Conservation (phyloP, 2,329 filamentous ascomycete genomes). For the Aspergillus arachidicola region DNA sequence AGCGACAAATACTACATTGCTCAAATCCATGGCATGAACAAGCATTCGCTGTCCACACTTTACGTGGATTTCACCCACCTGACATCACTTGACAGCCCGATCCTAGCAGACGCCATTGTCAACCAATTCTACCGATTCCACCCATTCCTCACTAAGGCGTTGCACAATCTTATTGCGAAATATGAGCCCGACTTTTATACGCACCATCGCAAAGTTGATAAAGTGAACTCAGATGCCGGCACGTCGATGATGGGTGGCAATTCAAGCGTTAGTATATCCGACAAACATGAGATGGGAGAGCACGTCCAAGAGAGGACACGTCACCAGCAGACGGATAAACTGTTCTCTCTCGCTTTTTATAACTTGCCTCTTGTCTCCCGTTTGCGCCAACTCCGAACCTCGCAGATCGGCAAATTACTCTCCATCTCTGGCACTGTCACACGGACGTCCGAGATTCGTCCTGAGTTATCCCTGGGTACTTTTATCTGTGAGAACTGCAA, state of each 20-base stretch:
- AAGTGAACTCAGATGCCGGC: slow-evolving; percentile 67
- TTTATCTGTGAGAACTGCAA: slow-evolving; percentile 91
- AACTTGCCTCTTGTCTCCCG: slow-evolving; percentile 86
- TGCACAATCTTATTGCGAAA: slow-evolving; percentile 93
- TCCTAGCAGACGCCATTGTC: slow-evolving; percentile 82
- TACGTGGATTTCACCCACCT: slow-evolving; percentile 77
- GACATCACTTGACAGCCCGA: slow-evolving; percentile 72
- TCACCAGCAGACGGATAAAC: slow-evolving; percentile 94
- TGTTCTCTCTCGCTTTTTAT: slow-evolving; percentile 92
- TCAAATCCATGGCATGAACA: slow-evolving; percentile 64
- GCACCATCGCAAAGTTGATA: slow-evolving; percentile 82
- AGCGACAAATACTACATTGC: slow-evolving; percentile 68
- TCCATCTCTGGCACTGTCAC: slow-evolving; percentile 98
- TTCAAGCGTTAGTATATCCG: slow-evolving; percentile 58
- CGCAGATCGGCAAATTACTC: slow-evolving; percentile 87
- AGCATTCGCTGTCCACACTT: slow-evolving; percentile 65
- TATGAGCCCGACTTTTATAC: slow-evolving; percentile 93
- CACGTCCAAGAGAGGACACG: slow-evolving; percentile 70
- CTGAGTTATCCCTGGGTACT: slow-evolving; percentile 87
- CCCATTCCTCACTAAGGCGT: slow-evolving; percentile 82
- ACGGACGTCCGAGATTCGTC: slow-evolving; percentile 92
- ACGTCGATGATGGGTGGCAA: slow-evolving; percentile 64
- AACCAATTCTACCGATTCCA: slow-evolving; percentile 93
- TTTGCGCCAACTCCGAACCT: slow-evolving; percentile 81
- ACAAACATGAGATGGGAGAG: slow-evolving; percentile 55